Evolutionary conservation across 257 asterid species (phyloP), one percentile per base, ranked within the genome.

Genomic region (Solanum habrochaites): DNA sequence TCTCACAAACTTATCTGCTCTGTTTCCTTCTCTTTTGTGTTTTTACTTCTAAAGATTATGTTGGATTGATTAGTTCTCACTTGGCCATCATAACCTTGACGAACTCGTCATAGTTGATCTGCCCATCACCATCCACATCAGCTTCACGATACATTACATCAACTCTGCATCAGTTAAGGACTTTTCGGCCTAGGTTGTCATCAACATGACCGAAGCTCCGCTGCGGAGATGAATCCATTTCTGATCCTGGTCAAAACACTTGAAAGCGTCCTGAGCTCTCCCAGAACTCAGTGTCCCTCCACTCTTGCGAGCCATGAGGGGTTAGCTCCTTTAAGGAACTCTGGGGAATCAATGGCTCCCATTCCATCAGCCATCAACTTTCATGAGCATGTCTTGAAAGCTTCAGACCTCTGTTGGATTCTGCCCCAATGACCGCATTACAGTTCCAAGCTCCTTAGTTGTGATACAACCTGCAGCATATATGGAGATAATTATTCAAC

Each of bases 101-200:
- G 75, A 93, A 93, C 92, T 93, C 95, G 89, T 91, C 92, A 83
- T 93, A 93, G 92, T 93, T 91, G 96, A 93, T 92, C 89, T 92
- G 95, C 47, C 96, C 95, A 85, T 93, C 95, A 12, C 96, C 93
- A 11, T 93, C 96, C 87, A 80, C 84, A 80, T 80, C 84, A 47
- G 84, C 84, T 80, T 80, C 84, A 47, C 67, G 84, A 32, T 47
- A 47, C 84, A 80, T 80, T 29, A 47, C 84, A 47, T 80, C 84
- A 3, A 80, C 67, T 80, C 84, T 80, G 47, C 84, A 47, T 80
- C 84, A 8, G 84, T 80, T 80, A 27, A 80, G 84, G n/a, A n/a
- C 42, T 80, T 80, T 62, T 78, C 84, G 2, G 2, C 84, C 84
- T 45, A 78, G 84, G 84, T 78, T 78, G 84, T 78, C 84, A 78